Base-by-base conservation (phyloP, 371 early-diverging fungal genomes). In the Haplosporangium sp. region DNA sequence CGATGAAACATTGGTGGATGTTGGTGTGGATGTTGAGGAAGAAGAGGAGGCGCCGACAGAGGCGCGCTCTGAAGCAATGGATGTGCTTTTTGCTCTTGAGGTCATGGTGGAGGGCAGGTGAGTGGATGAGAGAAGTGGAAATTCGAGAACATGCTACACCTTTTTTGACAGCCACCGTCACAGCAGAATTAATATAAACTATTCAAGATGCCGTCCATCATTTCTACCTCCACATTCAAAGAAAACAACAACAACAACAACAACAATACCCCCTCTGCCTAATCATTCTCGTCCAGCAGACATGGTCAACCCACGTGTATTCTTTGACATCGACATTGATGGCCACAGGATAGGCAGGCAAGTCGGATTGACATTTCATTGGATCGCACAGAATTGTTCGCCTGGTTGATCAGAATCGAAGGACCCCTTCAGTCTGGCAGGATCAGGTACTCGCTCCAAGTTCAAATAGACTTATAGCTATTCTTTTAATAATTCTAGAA, bases 291-390 rank as follows among this genome's bases (percentile, higher is more conserved):
- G 14, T 7, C 38, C 41, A 55, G 40, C 38, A 43, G 41, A 18
- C 59, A 86, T 82, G 74, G 73, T 87, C 45, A 91, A 91, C 80
- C 89, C 89, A 45, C 86, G 88, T 56, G 88, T 91, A 14, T 89
- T 87, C 69, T 87, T 90, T 64, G 91, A 90, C 74, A 86, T 90
- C 75, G 91, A 89, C 74, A 86, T 90, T 73, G 89, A 90, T 67
- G 88, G 88, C 18, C 71, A 70, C 55, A 67, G 76, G 36, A 65
- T 74, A 16, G 72, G 72, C 14, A 71, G 74, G 81, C 67, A 75
- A 50, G 74, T 51, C 51, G 13, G 21, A 42, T 40, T 8, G 18
- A n/a, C 41, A 36, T 40, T 21, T 38, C 29, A 29, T 29, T 29
- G 29, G 29, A 29, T 29, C 29, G 29, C 29, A 29, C 29, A 29